Base-by-base conservation (phyloP, 345 rosid species). In the Trapa bicornis region DNA sequence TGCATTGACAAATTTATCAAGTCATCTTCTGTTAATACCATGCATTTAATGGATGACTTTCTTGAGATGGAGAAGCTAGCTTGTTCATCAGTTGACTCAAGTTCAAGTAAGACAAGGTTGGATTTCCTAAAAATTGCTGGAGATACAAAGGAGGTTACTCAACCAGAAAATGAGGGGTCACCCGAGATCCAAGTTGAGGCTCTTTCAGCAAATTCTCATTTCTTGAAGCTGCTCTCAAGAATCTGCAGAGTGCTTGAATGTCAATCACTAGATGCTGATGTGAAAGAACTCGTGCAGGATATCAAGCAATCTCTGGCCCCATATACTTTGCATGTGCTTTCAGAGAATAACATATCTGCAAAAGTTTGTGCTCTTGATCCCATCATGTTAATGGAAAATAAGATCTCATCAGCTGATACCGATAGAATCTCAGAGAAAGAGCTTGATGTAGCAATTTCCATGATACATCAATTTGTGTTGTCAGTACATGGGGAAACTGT, bases 21-120 rank as follows among this genome's bases (percentile, higher is more conserved):
- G 80, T 37, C 74, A 56, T 77, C 75, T 72, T 70, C 65, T 35
- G 63, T 69, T 38, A 80, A 67, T 47, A 78, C 76, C 73, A 32
- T 84, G 68, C 87, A 77, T 69, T 78, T 91, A 57, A 88, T 91
- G 96, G 87, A 87, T 75, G 97, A 91, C 78, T 91, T 91, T 79
- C 47, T 91, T 67, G 96, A 88, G 82, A 84, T 87, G 87, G 97
- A 91, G 73, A 86, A 79, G 70, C 70, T 91, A 64, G 96, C 93
- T 50, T 65, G 68, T 78, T 71, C 79, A 65, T 76, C 80, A n/a
- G 75, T 76, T 66, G 79, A 54, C 75, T 60, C 81, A 53, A 81
- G 81, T 2, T 58, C 15, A 12, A 58, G 63, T 38, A 58, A 7
- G 37, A 58, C 37, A 58, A 38, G 63, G 15, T 29, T 58, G 37